Evolutionary conservation across 2,329 filamentous ascomycete genomes (phyloP), one percentile per base, ranked within the genome.

Genomic region (Chaetomium globosum): DNA sequence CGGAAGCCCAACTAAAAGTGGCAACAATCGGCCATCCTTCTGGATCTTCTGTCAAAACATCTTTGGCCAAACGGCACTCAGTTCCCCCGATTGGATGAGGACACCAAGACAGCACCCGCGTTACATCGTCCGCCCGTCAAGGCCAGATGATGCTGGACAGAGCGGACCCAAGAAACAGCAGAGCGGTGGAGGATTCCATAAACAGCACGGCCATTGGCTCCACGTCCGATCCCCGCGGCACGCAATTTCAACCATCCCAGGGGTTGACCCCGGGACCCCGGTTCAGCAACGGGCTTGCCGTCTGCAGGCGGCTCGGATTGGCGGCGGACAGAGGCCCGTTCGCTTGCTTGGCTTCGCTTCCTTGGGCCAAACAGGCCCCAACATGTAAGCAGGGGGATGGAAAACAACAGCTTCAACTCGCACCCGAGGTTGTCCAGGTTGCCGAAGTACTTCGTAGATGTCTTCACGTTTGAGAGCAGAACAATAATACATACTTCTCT

Each of bases 181-280:
- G 49, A 30, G 21, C 13, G 10, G 49, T 26, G 13, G 5, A 52
- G 49, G 49, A 52, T 26, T 28, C 23, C 49, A 7, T 26, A 13
- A 52, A 28, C 23, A 10, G 23, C 23, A n/a, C 39, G 12, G 12
- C 13, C 49, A 52, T 52, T 52, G 49, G 49, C 21, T 28, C 49
- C 49, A 21, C 46, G 46, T 23, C 21, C n/a, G 46, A 28, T 16
- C 49, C 4, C 21, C 4, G 49, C 49, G 26, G 49, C 23, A 26
- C 26, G 21, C 49, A 52, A 52, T 52, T 28, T 52, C 23, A 28
- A 13, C 26, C 12, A 10, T 2, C 49, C 21, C 49, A 52, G 26
- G 49, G 49, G 49, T 26, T 52, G 49, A 52, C 23, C 49, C 49
- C 49, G 21, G 49, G 12, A 52, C 49, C 49, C 49, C 10, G 49